Evolutionary conservation across 73 alveolate species (phyloP).

Genomic region (Stentor coeruleus): DNA sequence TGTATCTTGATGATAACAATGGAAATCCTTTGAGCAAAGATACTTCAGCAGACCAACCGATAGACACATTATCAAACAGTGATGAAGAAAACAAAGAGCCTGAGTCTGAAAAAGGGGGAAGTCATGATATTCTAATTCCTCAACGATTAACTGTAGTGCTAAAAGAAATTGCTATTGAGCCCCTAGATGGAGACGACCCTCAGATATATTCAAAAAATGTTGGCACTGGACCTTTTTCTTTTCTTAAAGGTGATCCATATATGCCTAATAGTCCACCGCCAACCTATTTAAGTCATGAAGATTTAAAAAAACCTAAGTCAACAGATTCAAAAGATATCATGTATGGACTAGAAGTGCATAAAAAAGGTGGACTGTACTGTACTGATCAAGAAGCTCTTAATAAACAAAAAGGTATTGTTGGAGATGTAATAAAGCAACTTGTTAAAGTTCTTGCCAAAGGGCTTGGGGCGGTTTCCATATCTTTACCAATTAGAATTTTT

Average conservation of each 20-base stretch:
- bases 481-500: constrained; percentile 79
- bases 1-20: not conserved
- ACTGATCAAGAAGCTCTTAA: constrained; percentile 61
- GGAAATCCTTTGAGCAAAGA: not conserved
- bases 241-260: constrained; percentile 14
- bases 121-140: no score
- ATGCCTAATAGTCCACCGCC: constrained; percentile 19
- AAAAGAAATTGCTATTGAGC: constrained; percentile 34
- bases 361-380: constrained; percentile 57
- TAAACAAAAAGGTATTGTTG: constrained; percentile 49
- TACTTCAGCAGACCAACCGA: no score
- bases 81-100: not conserved
- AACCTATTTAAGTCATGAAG: not conserved
- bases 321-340: constrained; percentile 46
- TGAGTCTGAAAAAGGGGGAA: not conserved
- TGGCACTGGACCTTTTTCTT: not conserved
- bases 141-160: not conserved
- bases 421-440: constrained; percentile 41
- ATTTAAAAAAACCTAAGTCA: constrained; percentile 31
- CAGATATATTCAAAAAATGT: constrained; percentile 11
- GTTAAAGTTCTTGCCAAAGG: constrained; percentile 51
- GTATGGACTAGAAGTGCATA: constrained; percentile 38
- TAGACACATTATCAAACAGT: no score
- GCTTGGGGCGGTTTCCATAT: constrained; percentile 45
- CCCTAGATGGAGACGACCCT: constrained; percentile 41